phyloP scores from a whole-genome alignment of 2,329 filamentous ascomycete species.

The Alternaria dauci region DNA sequence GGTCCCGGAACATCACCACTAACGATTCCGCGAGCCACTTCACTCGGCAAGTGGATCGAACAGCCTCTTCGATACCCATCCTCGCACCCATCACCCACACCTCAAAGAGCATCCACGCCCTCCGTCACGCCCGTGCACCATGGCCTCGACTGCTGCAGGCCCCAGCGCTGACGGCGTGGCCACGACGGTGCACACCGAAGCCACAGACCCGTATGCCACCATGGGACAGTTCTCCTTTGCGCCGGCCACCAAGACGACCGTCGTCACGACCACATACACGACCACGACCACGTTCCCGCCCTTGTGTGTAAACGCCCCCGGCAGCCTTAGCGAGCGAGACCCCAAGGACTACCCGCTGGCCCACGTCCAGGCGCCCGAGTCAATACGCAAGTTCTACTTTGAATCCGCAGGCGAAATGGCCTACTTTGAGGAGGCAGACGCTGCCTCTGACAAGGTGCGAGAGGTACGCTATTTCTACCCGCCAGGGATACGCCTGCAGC shows the following conservation, averaged over 20 bases:
- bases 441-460: constrained; percentile 61
- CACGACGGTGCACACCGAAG: constrained; percentile 35
- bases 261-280: constrained; percentile 90
- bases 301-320: constrained; percentile 78
- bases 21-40: constrained; percentile 12
- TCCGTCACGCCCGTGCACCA: constrained; percentile 26
- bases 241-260: constrained; percentile 70
- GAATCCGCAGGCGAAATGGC: constrained; percentile 69
- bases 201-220: constrained; percentile 50
- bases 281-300: constrained; percentile 84
- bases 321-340: constrained; percentile 76
- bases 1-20: constrained; percentile 16
- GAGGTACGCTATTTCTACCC: constrained; percentile 56
- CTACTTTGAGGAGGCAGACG: constrained; percentile 70
- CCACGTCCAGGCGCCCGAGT: constrained; percentile 79
- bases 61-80: background rate
- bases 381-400: constrained; percentile 80
- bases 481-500: constrained; percentile 27
- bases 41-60: constrained; percentile 11
- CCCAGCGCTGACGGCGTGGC: constrained; percentile 37
- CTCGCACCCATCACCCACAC: background rate
- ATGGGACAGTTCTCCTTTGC: constrained; percentile 69
- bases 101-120: background rate
- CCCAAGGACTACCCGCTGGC: constrained; percentile 91
- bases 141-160: constrained; percentile 39